A percentile compares a stretch with the other conserved stretches of the same genome.
phyloP scores from a whole-genome alignment of 2,329 filamentous ascomycete species.

The Clarireedia monteithiana region DNA sequence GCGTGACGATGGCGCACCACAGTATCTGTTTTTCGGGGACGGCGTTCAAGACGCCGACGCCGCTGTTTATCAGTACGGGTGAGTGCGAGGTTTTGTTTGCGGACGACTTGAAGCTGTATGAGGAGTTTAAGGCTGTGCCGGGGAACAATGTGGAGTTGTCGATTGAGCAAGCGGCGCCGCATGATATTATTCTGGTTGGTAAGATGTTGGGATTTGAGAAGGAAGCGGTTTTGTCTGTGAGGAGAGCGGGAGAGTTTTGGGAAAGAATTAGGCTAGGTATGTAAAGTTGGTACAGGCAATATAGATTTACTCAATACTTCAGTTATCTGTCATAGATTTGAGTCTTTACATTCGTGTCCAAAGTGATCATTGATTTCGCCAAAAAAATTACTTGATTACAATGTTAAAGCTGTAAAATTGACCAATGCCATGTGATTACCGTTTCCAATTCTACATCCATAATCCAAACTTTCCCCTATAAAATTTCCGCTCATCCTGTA shows the following conservation, averaged over 20 bases:
- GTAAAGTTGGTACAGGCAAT: background rate
- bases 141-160: slow-evolving; percentile 36
- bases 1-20: slow-evolving; percentile 25
- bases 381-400: no score
- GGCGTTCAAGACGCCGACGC: slow-evolving; percentile 33
- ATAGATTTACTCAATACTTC: no score
- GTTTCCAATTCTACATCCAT: no score
- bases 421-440: no score
- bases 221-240: slow-evolving; percentile 22
- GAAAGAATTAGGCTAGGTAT: background rate
- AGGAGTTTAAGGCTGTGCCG: slow-evolving; percentile 30
- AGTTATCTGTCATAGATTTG: no score
- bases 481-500: no score
- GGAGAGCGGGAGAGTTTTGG: slow-evolving; percentile 9
- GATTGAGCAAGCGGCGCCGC: slow-evolving; percentile 34
- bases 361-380: no score
- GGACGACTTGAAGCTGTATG: slow-evolving; percentile 32
- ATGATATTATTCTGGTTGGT: slow-evolving; percentile 39
- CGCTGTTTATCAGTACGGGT: slow-evolving; percentile 36
- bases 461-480: no score
- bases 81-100: slow-evolving; percentile 35
- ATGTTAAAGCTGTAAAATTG: no score
- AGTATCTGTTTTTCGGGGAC: slow-evolving; percentile 33
- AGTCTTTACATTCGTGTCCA: no score
- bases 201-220: slow-evolving; percentile 35